Conservation (phyloP, 108 stramenopile genomes). For the Fragilariopsis cylindrus region DNA sequence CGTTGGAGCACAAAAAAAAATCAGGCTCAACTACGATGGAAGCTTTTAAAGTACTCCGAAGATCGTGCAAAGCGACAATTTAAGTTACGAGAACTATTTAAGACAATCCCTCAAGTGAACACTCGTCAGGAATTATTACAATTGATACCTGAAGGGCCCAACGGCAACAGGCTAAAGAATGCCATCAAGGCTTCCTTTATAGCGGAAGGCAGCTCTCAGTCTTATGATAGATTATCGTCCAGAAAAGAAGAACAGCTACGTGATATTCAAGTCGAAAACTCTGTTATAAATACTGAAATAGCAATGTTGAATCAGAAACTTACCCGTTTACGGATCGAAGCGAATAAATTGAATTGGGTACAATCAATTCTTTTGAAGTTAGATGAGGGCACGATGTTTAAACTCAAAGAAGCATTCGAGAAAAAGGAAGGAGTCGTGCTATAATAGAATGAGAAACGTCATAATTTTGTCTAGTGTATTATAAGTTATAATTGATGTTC, state of each 20-base stretch:
- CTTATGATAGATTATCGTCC: slow-evolving; percentile 14
- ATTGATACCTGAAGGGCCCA: slow-evolving; percentile 24
- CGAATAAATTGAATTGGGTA: slow-evolving; percentile 47
- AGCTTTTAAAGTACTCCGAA: slow-evolving; percentile 27
- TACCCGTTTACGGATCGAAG: slow-evolving; percentile 10
- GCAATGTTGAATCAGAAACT: slow-evolving; percentile 38
- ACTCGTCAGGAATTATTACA: slow-evolving; percentile 19
- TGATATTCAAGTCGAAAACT: slow-evolving; percentile 47
- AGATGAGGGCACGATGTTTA: slow-evolving; percentile 25
- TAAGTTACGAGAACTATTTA: slow-evolving; percentile 15
- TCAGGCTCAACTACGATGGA: slow-evolving; percentile 35
- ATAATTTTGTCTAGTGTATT: neutral
- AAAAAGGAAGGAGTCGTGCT: slow-evolving; percentile 32
- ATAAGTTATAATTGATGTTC: neutral
- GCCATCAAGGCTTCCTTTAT: slow-evolving; percentile 20
- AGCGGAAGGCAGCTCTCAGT: slow-evolving; percentile 12
- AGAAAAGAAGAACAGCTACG: slow-evolving; percentile 31
- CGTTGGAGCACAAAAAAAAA: slow-evolving; percentile 11
- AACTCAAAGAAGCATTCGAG: slow-evolving; percentile 29
- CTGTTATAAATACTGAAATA: slow-evolving; percentile 46
- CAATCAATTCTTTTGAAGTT: slow-evolving; percentile 36
- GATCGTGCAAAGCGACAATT: slow-evolving; percentile 27
- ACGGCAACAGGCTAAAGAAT: slow-evolving; percentile 15
- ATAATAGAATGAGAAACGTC: neutral
- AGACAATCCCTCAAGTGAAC: slow-evolving; percentile 1